phyloP scores from a whole-genome alignment of 2,329 filamentous ascomycete genomes.

The Dactylonectria estremocensis region DNA sequence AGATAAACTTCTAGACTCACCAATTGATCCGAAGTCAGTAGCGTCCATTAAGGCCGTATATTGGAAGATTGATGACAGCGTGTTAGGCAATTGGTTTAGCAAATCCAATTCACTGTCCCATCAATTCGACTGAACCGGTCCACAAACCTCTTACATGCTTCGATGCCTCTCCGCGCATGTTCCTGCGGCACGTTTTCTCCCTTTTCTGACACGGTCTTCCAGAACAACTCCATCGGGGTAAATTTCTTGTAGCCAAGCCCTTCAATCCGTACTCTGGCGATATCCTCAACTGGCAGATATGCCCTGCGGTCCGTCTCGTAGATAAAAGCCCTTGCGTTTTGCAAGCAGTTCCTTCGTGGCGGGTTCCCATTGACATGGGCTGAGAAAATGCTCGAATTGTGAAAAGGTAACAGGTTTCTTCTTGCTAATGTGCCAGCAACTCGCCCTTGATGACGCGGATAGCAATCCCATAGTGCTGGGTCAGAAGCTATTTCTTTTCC shows the following conservation, averaged over 20 bases:
- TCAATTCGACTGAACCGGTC: slow-evolving; percentile 6
- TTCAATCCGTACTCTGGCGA: slow-evolving; percentile 73
- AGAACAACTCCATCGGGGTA: slow-evolving; percentile 79
- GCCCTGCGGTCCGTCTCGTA: slow-evolving; percentile 57
- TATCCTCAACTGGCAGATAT: slow-evolving; percentile 73
- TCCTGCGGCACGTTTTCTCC: slow-evolving; percentile 20
- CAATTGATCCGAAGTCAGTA: too few species aligned
- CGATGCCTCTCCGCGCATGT: slow-evolving; percentile 23
- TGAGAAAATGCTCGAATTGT: too few species aligned
- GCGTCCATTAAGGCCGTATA: too few species aligned
- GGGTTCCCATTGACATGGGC: slow-evolving; percentile 42
- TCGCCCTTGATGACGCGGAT: not conserved
- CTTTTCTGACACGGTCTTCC: slow-evolving; percentile 44
- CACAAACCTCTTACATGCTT: slow-evolving; percentile 29
- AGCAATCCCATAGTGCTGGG: too few species aligned
- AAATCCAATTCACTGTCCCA: too few species aligned
- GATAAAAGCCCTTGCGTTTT: slow-evolving; percentile 74
- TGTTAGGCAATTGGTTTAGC: too few species aligned
- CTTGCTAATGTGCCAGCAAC: not conserved
- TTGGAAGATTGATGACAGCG: too few species aligned
- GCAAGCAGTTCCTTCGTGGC: slow-evolving; percentile 78
- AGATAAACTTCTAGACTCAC: too few species aligned
- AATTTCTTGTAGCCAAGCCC: slow-evolving; percentile 76
- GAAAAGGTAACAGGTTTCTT: too few species aligned
- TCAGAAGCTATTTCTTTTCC: not conserved